Conservation (phyloP, 2,329 filamentous ascomycete genomes). For the Sarocladium kiliense region DNA sequence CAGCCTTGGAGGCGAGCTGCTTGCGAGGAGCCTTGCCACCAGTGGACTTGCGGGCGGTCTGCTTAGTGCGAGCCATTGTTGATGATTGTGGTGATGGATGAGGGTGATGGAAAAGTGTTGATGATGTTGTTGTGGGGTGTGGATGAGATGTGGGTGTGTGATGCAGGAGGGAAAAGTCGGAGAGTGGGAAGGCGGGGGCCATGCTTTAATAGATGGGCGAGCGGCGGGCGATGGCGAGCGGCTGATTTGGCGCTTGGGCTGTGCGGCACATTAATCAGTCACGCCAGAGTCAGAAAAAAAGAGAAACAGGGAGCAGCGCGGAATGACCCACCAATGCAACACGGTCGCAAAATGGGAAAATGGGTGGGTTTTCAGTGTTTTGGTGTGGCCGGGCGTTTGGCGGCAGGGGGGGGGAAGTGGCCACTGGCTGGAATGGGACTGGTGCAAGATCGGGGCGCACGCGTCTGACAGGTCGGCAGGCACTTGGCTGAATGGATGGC, state of each 20-base stretch:
- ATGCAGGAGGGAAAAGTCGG: conserved; percentile 36
- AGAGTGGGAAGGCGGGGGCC: conserved; percentile 36
- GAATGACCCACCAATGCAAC: conserved; percentile 5
- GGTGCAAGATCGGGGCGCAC: conserved; percentile 1
- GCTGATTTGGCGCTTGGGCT: conserved; percentile 29
- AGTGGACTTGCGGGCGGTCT: conserved; percentile 70
- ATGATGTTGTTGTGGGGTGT: conserved; percentile 21
- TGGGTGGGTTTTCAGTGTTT: neutral
- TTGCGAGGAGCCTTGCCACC: conserved; percentile 80
- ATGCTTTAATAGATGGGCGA: conserved; percentile 34
- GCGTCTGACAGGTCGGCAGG: neutral
- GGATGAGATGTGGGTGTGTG: conserved; percentile 28
- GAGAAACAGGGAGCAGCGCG: conserved; percentile 17
- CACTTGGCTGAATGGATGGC: too few relatives aligned
- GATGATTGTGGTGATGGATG: conserved; percentile 28
- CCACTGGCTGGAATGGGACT: conserved; percentile 6
- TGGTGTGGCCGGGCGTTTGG: neutral
- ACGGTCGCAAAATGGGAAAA: neutral
- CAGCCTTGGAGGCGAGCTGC: conserved; percentile 97
- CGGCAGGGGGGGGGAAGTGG: neutral
- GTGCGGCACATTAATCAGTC: conserved; percentile 11
- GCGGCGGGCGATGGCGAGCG: conserved; percentile 22
- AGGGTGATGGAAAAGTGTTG: conserved; percentile 21
- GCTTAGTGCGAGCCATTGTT: conserved; percentile 61
- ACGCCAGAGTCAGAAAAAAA: conserved; percentile 13